phyloP scores from a whole-genome alignment of 495 filamentous ascomycete genomes.

The Lasiosphaeria hispida region DNA sequence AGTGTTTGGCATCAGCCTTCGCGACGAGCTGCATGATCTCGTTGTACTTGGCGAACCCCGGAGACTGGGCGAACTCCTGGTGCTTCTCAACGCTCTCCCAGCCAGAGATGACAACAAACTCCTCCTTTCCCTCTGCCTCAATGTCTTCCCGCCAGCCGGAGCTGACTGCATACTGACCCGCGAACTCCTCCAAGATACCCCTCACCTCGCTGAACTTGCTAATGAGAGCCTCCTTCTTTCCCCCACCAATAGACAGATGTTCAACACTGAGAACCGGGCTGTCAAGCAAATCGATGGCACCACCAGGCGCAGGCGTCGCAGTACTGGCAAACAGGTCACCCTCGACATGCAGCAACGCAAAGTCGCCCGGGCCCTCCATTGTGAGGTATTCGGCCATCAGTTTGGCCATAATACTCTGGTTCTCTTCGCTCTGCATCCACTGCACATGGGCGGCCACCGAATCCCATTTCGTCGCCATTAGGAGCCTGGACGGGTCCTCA shows the following conservation, averaged over 20 bases:
- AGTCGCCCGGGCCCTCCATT: slow-evolving; percentile 27
- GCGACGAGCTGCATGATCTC: slow-evolving; percentile 31
- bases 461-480: slow-evolving; percentile 53
- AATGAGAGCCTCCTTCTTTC: slow-evolving; percentile 42
- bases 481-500: slow-evolving; percentile 46
- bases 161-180: slow-evolving; percentile 35
- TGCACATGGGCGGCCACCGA: slow-evolving; percentile 45
- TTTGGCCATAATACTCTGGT: slow-evolving; percentile 22
- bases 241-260: slow-evolving; percentile 42
- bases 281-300: slow-evolving; percentile 30
- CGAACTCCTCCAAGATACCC: slow-evolving; percentile 39
- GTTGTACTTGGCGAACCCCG: slow-evolving; percentile 37
- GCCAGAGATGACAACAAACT: slow-evolving; percentile 52
- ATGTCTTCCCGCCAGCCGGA: slow-evolving; percentile 52
- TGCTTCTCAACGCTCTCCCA: slow-evolving; percentile 51
- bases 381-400: slow-evolving; percentile 5
- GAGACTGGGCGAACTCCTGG: slow-evolving; percentile 37
- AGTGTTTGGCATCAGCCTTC: slow-evolving; percentile 47
- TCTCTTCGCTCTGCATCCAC: slow-evolving; percentile 46
- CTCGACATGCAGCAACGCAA: slow-evolving; percentile 39
- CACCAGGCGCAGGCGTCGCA: slow-evolving; percentile 12
- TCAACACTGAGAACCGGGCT: slow-evolving; percentile 45
- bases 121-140: slow-evolving; percentile 45
- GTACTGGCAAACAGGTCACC: slow-evolving; percentile 33
- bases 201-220: slow-evolving; percentile 41